These are phyloP conservation scores for Penicillium hesseltinei DNA, from an alignment of 2,329 filamentous ascomycete species.

Conservation along the genomic window DNA sequence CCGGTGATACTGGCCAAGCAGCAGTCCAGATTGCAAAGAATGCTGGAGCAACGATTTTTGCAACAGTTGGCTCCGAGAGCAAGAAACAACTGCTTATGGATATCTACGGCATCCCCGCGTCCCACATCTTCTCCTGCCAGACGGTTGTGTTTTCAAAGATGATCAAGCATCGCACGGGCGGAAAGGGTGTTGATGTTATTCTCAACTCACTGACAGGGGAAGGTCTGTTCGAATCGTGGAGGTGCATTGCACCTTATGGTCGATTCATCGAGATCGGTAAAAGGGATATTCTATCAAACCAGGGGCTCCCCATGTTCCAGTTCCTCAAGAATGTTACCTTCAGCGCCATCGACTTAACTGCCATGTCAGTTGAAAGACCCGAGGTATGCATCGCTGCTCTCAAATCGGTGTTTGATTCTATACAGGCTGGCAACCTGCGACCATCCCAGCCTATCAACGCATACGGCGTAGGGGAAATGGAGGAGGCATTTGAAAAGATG, in stretches of 20 bases:
- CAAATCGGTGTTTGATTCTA: neutral
- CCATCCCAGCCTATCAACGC: neutral
- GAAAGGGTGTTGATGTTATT: conserved; percentile 20
- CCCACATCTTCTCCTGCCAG: conserved; percentile 17
- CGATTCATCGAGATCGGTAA: conserved; percentile 51
- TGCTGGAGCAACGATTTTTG: conserved; percentile 15
- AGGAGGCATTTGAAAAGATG: conserved; percentile 10
- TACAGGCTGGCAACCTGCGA: neutral
- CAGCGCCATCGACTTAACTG: conserved; percentile 4
- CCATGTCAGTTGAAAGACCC: conserved; percentile 1
- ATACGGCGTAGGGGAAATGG: neutral
- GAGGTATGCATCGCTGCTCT: neutral
- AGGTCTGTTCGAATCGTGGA: conserved; percentile 15
- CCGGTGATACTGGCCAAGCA: conserved; percentile 19
- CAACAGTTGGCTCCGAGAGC: conserved; percentile 7
- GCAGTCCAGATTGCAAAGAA: conserved; percentile 21
- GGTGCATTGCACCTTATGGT: conserved; percentile 34
- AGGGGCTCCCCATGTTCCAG: neutral
- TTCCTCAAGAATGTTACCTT: conserved; percentile 6
- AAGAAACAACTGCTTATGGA: conserved; percentile 18
- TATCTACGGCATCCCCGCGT: conserved; percentile 15
- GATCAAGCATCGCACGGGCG: conserved; percentile 4
- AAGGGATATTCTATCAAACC: conserved; percentile 35
- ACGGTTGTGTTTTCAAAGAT: conserved; percentile 3
- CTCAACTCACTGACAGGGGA: conserved; percentile 23